Percentiles rank a stretch among this genome's conserved stretches.
Evolutionary conservation across 768 basidiomycete genomes (phyloP).

Genomic region (Kwoniella newhampshirensis): DNA sequence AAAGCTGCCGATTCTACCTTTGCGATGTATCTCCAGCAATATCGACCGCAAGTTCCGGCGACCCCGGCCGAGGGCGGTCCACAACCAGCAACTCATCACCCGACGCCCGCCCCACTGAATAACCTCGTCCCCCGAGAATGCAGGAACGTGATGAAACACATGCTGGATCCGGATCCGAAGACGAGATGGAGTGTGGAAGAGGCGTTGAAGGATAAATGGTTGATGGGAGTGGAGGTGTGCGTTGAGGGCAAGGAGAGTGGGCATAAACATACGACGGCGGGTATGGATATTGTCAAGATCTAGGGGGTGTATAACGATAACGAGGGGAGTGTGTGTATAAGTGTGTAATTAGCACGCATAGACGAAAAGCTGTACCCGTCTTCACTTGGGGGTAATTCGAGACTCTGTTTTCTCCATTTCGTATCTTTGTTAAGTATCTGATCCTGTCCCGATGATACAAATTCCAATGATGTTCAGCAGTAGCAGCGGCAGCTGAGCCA

Average conservation of each 20-base stretch:
- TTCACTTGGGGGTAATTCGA: too few relatives aligned
- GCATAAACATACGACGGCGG: constrained; percentile 43
- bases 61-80: constrained; percentile 32
- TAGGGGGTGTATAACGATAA: constrained; percentile 1
- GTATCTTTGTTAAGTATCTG: too few relatives aligned
- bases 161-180: constrained; percentile 94
- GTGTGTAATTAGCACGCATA: too few relatives aligned
- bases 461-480: too few relatives aligned
- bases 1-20: constrained; percentile 79
- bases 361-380: too few relatives aligned
- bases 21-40: constrained; percentile 65
- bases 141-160: constrained; percentile 76
- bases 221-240: constrained; percentile 78
- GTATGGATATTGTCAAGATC: constrained; percentile 45
- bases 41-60: constrained; percentile 34
- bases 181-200: constrained; percentile 74
- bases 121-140: constrained; percentile 85
- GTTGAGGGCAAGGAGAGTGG: constrained; percentile 54
- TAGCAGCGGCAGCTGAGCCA: too few relatives aligned
- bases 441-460: too few relatives aligned
- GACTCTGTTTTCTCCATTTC: too few relatives aligned
- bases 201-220: constrained; percentile 73
- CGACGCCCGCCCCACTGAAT: constrained; percentile 67
- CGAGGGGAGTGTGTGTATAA: background rate
- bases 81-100: constrained; percentile 59